Conservation (phyloP, 2,329 filamentous ascomycete species). For the Arthrocladium fulminans region DNA sequence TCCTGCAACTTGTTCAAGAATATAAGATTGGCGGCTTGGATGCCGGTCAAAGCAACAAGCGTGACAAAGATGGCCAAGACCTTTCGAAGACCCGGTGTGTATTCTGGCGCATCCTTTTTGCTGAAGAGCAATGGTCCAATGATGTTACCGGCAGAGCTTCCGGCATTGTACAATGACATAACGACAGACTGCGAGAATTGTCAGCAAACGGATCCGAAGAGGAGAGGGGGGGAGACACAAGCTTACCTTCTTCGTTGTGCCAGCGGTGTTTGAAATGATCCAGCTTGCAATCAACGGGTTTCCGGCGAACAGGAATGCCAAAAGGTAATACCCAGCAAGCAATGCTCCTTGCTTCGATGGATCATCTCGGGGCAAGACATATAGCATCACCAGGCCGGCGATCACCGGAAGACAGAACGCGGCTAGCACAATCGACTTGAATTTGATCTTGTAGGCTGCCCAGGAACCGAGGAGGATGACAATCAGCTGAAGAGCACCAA, state of each 20-base stretch:
- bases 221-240: neutral
- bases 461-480: slow-evolving; percentile 53
- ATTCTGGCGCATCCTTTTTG: slow-evolving; percentile 48
- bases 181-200: slow-evolving; percentile 38
- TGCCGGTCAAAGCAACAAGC: slow-evolving; percentile 43
- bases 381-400: slow-evolving; percentile 45
- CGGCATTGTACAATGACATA: slow-evolving; percentile 57
- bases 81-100: slow-evolving; percentile 48
- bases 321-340: slow-evolving; percentile 55
- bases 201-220: neutral
- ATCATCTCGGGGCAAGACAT: slow-evolving; percentile 39
- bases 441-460: slow-evolving; percentile 46
- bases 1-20: slow-evolving; percentile 51
- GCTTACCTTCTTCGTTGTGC: slow-evolving; percentile 52
- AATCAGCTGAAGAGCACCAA: slow-evolving; percentile 52
- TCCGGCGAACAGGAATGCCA: slow-evolving; percentile 57
- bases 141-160: slow-evolving; percentile 55
- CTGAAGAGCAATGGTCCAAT: slow-evolving; percentile 57
- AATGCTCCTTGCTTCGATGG: slow-evolving; percentile 39
- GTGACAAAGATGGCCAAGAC: slow-evolving; percentile 49
- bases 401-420: slow-evolving; percentile 52
- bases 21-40: slow-evolving; percentile 49
- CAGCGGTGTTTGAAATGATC: slow-evolving; percentile 61
- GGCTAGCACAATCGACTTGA: slow-evolving; percentile 50
- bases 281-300: slow-evolving; percentile 59